phyloP scores from a whole-genome alignment of 306 rosid genomes.

The Delonix regia region DNA sequence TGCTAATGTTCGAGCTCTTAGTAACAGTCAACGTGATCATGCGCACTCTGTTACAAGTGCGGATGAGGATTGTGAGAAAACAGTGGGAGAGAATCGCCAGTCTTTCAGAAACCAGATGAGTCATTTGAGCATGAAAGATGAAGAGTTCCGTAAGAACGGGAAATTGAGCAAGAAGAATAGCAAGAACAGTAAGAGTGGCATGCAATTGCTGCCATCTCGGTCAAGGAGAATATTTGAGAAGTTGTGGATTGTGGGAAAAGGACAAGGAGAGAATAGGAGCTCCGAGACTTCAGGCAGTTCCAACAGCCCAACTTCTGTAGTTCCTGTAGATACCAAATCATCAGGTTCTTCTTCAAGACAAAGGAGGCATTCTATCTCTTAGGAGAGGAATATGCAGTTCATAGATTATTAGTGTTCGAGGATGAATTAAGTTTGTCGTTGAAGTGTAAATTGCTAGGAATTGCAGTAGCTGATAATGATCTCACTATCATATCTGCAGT shows the following conservation, averaged over 20 bases:
- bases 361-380: conserved; percentile 94
- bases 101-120: conserved; percentile 53
- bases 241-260: conserved; percentile 79
- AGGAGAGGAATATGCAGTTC: conserved; percentile 24
- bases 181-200: conserved; percentile 81
- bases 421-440: conserved; percentile 34
- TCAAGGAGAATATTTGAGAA: conserved; percentile 90
- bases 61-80: conserved; percentile 51
- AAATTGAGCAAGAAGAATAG: conserved; percentile 70
- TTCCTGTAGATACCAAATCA: conserved; percentile 74
- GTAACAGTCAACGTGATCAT: conserved; percentile 28
- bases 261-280: conserved; percentile 76
- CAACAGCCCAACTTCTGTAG: conserved; percentile 83
- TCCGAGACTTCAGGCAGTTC: conserved; percentile 95
- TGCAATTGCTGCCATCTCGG: conserved; percentile 80
- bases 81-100: conserved; percentile 49
- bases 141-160: conserved; percentile 47
- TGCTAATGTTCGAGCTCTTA: conserved; percentile 29
- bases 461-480: conserved; percentile 15
- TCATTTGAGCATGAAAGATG: conserved; percentile 58
- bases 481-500: conserved; percentile 5
- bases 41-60: conserved; percentile 37
- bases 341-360: conserved; percentile 77
- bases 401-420: conserved; percentile 23
- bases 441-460: conserved; percentile 69